Conservation (phyloP, 768 basidiomycete genomes). For the Russula griseocarnosa region DNA sequence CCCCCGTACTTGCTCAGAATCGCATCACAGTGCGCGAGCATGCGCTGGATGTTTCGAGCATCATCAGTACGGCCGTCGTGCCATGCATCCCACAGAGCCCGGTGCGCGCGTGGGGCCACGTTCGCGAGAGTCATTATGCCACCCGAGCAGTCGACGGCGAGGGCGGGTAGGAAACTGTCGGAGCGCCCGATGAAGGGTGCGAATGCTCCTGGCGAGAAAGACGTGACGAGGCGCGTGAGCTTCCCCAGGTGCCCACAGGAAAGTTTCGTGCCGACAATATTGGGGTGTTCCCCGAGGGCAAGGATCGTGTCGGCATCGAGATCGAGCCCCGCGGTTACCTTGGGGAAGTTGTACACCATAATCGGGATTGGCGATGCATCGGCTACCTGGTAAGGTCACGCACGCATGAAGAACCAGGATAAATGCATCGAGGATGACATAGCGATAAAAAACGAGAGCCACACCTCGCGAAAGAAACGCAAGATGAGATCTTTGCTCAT, state of each 20-base stretch:
- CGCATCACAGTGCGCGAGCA: constrained; percentile 65
- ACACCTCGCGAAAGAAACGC: constrained; percentile 60
- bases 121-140: constrained; percentile 63
- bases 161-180: constrained; percentile 61
- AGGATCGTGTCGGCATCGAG: constrained; percentile 76
- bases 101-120: constrained; percentile 35
- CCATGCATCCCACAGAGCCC: constrained; percentile 22
- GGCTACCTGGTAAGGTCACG: constrained; percentile 48
- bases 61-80: constrained; percentile 47
- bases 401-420: not conserved
- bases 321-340: constrained; percentile 76
- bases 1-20: constrained; percentile 59
- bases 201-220: constrained; percentile 51
- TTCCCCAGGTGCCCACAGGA: constrained; percentile 86
- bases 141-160: constrained; percentile 60
- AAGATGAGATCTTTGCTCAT: constrained; percentile 63
- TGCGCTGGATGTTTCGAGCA: constrained; percentile 56
- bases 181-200: constrained; percentile 73
- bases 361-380: constrained; percentile 63
- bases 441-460: constrained; percentile 16
- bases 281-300: constrained; percentile 67
- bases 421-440: constrained; percentile 11
- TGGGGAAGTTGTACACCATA: constrained; percentile 87
- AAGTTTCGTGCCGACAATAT: constrained; percentile 81
- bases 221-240: constrained; percentile 66